These are phyloP conservation scores for Rhizopus delemar DNA, from an alignment of 371 early-diverging fungal species.

Conservation along the genomic window DNA sequence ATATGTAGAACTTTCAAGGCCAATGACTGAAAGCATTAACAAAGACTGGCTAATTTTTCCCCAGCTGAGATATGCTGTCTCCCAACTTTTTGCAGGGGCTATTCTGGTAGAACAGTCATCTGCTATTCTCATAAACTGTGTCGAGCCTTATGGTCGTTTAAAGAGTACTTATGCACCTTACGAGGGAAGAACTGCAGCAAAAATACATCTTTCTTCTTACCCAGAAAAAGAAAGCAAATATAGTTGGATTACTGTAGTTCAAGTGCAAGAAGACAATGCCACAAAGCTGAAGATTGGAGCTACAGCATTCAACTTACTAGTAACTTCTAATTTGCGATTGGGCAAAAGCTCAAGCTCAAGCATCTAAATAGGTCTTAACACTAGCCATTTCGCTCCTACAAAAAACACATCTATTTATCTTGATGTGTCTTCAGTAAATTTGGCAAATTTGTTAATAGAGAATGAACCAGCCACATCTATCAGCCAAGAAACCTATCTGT, in stretches of 20 bases:
- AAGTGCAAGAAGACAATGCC: constrained; percentile 16
- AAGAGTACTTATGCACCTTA: constrained; percentile 20
- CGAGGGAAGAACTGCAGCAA: constrained; percentile 22
- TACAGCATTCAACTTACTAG: constrained; percentile 19
- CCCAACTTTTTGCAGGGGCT: constrained; percentile 19
- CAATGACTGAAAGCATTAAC: constrained; percentile 16
- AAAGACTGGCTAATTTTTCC: constrained; percentile 21
- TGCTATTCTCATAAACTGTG: constrained; percentile 12
- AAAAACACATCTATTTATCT: constrained; percentile 12
- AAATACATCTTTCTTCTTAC: constrained; percentile 23
- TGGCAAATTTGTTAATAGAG: constrained; percentile 16
- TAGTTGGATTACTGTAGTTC: constrained; percentile 17
- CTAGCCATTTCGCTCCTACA: constrained; percentile 15
- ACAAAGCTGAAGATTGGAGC: constrained; percentile 15
- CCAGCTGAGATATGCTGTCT: constrained; percentile 13
- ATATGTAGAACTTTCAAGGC: constrained; percentile 14
- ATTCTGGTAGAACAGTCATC: constrained; percentile 12
- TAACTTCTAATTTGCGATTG: constrained; percentile 16
- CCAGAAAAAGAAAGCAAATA: constrained; percentile 21
- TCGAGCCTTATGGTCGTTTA: constrained; percentile 21
- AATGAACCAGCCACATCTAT: constrained; percentile 15
- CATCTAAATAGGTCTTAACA: constrained; percentile 19
- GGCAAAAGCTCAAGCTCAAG: constrained; percentile 10
- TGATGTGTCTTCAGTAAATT: constrained; percentile 7
- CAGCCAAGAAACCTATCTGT: constrained; percentile 10